Conservation (phyloP, 2,329 filamentous ascomycete genomes). For the Apiospora malaysiana region DNA sequence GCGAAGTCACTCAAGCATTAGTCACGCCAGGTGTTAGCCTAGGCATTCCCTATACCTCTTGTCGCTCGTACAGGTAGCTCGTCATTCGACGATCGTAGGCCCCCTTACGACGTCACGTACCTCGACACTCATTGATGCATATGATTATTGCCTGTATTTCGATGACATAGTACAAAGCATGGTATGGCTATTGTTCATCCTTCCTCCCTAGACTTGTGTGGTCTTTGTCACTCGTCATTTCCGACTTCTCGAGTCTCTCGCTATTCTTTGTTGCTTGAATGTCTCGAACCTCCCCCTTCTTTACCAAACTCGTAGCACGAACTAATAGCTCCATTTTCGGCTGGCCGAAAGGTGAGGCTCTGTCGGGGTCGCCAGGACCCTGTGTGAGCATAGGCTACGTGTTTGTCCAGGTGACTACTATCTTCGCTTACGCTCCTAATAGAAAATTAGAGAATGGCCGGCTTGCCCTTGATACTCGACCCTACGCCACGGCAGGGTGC, state of each 20-base stretch:
- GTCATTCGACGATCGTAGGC: background rate
- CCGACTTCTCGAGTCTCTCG: background rate
- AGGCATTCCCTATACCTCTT: background rate
- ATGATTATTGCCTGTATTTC: background rate
- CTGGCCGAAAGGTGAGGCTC: conserved; percentile 10
- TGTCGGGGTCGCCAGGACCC: background rate
- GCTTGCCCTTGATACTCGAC: conserved; percentile 6
- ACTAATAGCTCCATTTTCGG: background rate
- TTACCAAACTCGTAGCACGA: background rate
- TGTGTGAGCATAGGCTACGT: background rate
- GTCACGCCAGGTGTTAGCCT: background rate
- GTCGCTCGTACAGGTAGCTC: background rate
- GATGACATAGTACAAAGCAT: background rate
- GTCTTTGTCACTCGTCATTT: conserved; percentile 6
- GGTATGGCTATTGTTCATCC: background rate
- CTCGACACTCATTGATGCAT: background rate
- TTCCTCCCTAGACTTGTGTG: background rate
- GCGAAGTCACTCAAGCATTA: background rate
- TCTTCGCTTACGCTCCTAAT: conserved; percentile 8
- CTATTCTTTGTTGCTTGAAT: conserved; percentile 1
- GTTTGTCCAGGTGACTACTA: background rate
- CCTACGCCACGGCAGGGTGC: background rate
- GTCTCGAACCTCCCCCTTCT: background rate
- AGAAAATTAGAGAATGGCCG: background rate
- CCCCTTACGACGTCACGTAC: background rate